These are phyloP conservation scores for Serendipita sp. DNA, from an alignment of 768 basidiomycete species.

Conservation along the genomic window DNA sequence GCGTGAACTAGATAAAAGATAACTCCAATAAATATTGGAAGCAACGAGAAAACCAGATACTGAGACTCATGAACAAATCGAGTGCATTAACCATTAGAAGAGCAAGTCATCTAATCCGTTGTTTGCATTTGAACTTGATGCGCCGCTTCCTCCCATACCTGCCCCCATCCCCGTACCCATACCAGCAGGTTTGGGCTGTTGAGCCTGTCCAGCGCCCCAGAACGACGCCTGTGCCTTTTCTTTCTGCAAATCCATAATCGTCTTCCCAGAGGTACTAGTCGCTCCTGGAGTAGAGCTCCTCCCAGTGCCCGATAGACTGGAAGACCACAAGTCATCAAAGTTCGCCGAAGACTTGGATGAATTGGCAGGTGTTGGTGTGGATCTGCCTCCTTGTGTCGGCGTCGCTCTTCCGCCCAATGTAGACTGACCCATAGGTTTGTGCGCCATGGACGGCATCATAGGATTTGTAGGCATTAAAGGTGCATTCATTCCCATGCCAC, in stretches of 20 bases:
- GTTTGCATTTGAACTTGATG: not conserved
- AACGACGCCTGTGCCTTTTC: constrained; percentile 70
- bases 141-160: constrained; percentile 4
- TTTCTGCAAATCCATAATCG: constrained; percentile 76
- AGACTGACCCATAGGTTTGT: not conserved
- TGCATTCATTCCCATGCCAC: not conserved
- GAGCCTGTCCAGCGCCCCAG: constrained; percentile 39
- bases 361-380: constrained; percentile 19
- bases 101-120: not conserved
- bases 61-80: not conserved
- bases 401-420: not conserved
- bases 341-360: constrained; percentile 29
- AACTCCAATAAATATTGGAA: too few species aligned
- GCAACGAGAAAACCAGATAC: too few species aligned
- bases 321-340: constrained; percentile 86
- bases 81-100: not conserved
- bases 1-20: too few species aligned
- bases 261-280: constrained; percentile 31
- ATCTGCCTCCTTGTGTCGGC: constrained; percentile 11
- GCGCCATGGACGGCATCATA: not conserved
- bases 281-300: constrained; percentile 23
- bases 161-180: not conserved
- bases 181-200: not conserved
- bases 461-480: not conserved
- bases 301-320: constrained; percentile 24